A percentile compares a stretch with the other conserved stretches of the same genome.
Evolutionary conservation across 352 stramenopile genomes (phyloP).

Genomic region (Phytophthora capsici): DNA sequence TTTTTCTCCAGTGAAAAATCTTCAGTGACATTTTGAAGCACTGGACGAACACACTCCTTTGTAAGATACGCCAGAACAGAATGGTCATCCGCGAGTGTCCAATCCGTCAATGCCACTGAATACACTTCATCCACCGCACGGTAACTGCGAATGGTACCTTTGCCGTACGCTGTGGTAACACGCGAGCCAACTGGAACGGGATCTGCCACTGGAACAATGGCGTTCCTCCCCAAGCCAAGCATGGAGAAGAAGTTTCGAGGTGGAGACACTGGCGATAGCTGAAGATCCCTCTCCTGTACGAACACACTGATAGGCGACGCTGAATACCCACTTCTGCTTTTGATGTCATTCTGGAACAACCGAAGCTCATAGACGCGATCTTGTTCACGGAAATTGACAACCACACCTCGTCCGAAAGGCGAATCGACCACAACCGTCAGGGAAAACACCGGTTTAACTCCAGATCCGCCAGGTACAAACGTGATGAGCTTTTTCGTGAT

Average conservation of each 20-base stretch:
- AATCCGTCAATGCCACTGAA: slow-evolving; percentile 50
- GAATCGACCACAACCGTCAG: slow-evolving; percentile 69
- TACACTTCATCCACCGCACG: slow-evolving; percentile 43
- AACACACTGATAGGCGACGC: slow-evolving; percentile 38
- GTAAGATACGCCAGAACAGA: slow-evolving; percentile 61
- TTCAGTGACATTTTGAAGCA: slow-evolving; percentile 46
- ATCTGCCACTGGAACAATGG: neutral
- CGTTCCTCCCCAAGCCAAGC: slow-evolving; percentile 43
- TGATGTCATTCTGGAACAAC: slow-evolving; percentile 49
- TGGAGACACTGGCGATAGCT: slow-evolving; percentile 56
- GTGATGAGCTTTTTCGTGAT: slow-evolving; percentile 82
- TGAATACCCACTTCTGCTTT: slow-evolving; percentile 30
- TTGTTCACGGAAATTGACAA: slow-evolving; percentile 64
- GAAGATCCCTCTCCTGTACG: slow-evolving; percentile 61
- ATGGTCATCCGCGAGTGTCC: slow-evolving; percentile 40
- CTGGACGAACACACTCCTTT: slow-evolving; percentile 42
- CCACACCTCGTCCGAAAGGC: slow-evolving; percentile 73
- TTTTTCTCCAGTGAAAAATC: slow-evolving; percentile 17
- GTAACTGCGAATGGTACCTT: slow-evolving; percentile 58
- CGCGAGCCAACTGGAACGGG: slow-evolving; percentile 40
- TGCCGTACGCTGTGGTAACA: slow-evolving; percentile 67
- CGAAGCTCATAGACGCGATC: slow-evolving; percentile 78
- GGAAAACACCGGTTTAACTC: slow-evolving; percentile 55
- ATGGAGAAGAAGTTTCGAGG: slow-evolving; percentile 76
- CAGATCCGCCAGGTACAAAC: slow-evolving; percentile 60